These are phyloP conservation scores for Pythium periplocum DNA, from an alignment of 352 stramenopile species.

Conservation along the genomic window DNA sequence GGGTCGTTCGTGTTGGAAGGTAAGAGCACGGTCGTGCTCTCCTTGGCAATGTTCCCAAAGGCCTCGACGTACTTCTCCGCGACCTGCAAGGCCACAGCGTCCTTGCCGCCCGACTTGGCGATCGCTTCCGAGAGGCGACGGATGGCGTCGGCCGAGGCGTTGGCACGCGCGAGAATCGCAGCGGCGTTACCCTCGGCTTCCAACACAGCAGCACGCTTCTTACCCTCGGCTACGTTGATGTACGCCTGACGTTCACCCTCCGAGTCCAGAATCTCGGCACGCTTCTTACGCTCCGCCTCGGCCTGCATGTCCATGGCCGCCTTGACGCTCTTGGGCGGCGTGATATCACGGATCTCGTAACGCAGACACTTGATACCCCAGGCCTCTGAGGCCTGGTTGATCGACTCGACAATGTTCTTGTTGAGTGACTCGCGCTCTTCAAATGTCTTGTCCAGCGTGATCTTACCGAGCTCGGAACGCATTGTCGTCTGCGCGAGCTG, in stretches of 20 bases:
- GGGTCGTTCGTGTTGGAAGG: constrained; percentile 79
- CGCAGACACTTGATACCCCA: constrained; percentile 90
- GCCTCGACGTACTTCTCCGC: constrained; percentile 90
- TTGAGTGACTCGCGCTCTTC: constrained; percentile 91
- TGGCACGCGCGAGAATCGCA: constrained; percentile 77
- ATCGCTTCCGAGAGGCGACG: constrained; percentile 70
- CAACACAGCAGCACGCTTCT: constrained; percentile 83
- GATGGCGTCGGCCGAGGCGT: constrained; percentile 81
- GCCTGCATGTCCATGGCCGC: constrained; percentile 92
- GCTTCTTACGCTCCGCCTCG: constrained; percentile 89
- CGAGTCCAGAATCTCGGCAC: constrained; percentile 89
- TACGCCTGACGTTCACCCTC: constrained; percentile 85
- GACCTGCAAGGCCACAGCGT: constrained; percentile 83
- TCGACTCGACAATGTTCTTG: constrained; percentile 87
- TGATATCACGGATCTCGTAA: constrained; percentile 91
- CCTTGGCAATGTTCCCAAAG: constrained; percentile 89
- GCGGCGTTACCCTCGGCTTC: constrained; percentile 83
- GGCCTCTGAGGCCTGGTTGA: constrained; percentile 86
- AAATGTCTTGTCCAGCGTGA: constrained; percentile 92
- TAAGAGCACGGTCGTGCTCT: constrained; percentile 83
- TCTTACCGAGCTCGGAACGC: constrained; percentile 90
- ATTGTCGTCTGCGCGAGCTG: constrained; percentile 91
- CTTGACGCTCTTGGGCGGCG: constrained; percentile 80
- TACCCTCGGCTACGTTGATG: constrained; percentile 89
- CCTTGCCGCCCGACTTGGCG: constrained; percentile 49